These are phyloP conservation scores for Allium sativum DNA, from an alignment of 106 monocot genomes.

Conservation along the genomic window DNA sequence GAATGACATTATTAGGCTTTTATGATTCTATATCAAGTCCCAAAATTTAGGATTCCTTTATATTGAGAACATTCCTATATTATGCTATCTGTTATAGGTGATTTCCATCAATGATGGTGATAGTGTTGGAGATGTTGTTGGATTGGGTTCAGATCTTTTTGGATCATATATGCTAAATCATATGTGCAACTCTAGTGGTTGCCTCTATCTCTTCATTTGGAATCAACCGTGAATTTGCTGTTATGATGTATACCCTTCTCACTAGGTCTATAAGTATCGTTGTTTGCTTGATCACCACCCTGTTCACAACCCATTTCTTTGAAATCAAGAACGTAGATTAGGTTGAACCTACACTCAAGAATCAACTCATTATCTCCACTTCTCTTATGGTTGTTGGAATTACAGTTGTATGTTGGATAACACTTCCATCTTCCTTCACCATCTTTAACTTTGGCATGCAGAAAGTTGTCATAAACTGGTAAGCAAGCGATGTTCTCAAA, in stretches of 20 bases:
- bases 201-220: slow-evolving; percentile 42
- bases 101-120: slow-evolving; percentile 42
- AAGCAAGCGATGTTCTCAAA: background rate
- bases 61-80: no score
- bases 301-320: slow-evolving; percentile 22
- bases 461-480: slow-evolving; percentile 56
- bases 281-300: slow-evolving; percentile 31
- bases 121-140: slow-evolving; percentile 41
- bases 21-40: no score
- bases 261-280: slow-evolving; percentile 32
- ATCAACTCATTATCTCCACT: slow-evolving; percentile 43
- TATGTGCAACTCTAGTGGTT: slow-evolving; percentile 30
- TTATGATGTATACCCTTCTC: slow-evolving; percentile 26
- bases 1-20: no score
- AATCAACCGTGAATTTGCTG: slow-evolving; percentile 16
- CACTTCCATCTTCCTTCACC: slow-evolving; percentile 34
- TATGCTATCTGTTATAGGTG: slow-evolving; percentile 11
- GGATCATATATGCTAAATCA: slow-evolving; percentile 35
- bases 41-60: no score
- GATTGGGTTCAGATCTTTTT: slow-evolving; percentile 37
- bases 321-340: slow-evolving; percentile 21
- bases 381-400: slow-evolving; percentile 50
- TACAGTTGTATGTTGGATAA: slow-evolving; percentile 26
- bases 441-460: slow-evolving; percentile 30
- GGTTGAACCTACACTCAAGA: slow-evolving; percentile 38